phyloP scores from a whole-genome alignment of 345 rosid genomes.

The Eucalyptus urophylla region DNA sequence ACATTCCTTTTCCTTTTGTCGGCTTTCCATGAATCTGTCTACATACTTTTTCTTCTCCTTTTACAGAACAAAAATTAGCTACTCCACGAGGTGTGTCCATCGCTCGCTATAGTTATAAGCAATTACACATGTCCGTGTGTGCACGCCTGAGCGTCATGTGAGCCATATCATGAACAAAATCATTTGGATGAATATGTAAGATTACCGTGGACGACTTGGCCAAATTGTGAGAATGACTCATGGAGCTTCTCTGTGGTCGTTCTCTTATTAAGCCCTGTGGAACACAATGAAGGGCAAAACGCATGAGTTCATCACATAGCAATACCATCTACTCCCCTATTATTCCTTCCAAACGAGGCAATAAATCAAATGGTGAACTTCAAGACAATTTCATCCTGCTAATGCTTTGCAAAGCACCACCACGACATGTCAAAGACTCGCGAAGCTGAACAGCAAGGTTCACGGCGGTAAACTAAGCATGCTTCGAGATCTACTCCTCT shows the following conservation, averaged over 20 bases:
- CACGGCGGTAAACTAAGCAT: neutral
- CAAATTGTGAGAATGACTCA: conserved; percentile 25
- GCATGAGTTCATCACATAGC: neutral
- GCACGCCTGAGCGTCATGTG: neutral
- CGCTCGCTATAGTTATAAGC: neutral
- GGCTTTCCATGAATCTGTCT: neutral
- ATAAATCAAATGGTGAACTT: neutral
- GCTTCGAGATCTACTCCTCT: neutral
- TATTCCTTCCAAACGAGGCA: neutral
- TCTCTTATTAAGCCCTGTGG: conserved; percentile 30
- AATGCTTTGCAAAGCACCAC: neutral
- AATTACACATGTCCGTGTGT: neutral
- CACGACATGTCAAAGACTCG: accelerated
- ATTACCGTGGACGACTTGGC: conserved; percentile 37
- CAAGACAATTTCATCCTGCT: neutral
- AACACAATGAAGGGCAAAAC: neutral
- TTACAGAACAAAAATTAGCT: neutral
- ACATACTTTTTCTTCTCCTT: neutral
- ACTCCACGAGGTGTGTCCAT: neutral
- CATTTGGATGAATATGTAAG: neutral
- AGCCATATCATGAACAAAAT: neutral
- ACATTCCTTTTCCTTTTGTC: neutral
- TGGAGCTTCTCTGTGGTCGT: conserved; percentile 32
- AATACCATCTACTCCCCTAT: neutral
- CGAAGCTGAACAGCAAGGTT: neutral